Conservation (phyloP, 2,329 filamentous ascomycete genomes). For the Cladosporium oxysporum region DNA sequence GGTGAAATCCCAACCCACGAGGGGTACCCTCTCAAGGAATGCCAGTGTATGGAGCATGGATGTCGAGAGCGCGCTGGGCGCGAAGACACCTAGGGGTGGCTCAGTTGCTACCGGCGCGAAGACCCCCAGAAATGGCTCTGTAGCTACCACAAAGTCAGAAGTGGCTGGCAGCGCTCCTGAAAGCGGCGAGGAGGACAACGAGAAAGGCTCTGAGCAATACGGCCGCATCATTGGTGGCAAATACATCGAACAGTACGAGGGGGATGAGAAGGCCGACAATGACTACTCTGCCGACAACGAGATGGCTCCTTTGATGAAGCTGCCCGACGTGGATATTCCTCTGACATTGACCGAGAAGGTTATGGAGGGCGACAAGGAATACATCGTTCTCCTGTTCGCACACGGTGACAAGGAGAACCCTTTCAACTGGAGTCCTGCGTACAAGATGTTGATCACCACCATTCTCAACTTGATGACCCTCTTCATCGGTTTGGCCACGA, state of each 20-base stretch:
- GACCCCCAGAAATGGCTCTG: conserved; percentile 15
- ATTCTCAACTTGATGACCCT: conserved; percentile 56
- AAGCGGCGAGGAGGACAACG: conserved; percentile 26
- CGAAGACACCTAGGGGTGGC: conserved; percentile 16
- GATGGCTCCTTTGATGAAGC: conserved; percentile 43
- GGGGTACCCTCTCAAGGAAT: conserved; percentile 14
- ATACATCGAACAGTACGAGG: conserved; percentile 38
- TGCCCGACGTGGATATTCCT: conserved; percentile 51
- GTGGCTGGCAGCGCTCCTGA: conserved; percentile 24
- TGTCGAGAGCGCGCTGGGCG: conserved; percentile 13
- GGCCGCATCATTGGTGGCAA: conserved; percentile 46
- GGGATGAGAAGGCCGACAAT: conserved; percentile 35
- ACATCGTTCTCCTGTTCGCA: conserved; percentile 50
- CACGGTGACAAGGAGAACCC: conserved; percentile 52
- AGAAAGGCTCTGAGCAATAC: conserved; percentile 24
- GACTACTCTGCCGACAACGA: conserved; percentile 35
- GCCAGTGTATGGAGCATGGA: conserved; percentile 15
- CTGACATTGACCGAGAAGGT: conserved; percentile 49
- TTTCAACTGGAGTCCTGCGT: conserved; percentile 50
- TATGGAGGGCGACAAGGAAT: conserved; percentile 47
- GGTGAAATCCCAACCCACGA: conserved; percentile 11
- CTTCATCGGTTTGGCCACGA: conserved; percentile 57
- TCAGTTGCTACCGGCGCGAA: conserved; percentile 11
- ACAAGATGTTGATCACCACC: conserved; percentile 50
- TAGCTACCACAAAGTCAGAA: conserved; percentile 13